Base-by-base conservation (phyloP, 805 yeast species). In the Wickerhamomyces alni region DNA sequence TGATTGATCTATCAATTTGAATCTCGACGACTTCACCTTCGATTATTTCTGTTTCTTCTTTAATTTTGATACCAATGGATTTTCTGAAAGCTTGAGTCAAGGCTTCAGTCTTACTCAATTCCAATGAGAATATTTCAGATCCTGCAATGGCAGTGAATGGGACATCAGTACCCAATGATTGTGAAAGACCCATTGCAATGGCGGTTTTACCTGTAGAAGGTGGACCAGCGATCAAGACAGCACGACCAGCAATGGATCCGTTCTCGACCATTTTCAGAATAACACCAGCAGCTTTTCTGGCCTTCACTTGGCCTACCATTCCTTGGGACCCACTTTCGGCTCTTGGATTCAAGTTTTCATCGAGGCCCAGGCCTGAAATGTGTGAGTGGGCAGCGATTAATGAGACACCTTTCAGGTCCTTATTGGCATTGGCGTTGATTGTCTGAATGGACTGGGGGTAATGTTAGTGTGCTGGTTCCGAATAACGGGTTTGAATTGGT, bases 131-230 rank as follows among this genome's bases (percentile, higher is more conserved):
- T 44, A 93, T 77, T 66, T 93, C 99, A 25, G 95, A 82, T 4
- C 96, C 99, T 9, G 95, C 91, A 61, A 93, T 74, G 9, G 95
- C 87, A 30, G 97, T 91, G 63, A 93, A 93, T 30, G 99, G 99
- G 43, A 93, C 97, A 46, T 64, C 72, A 25, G 55, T 58, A 9
- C 82, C 82, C 50, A 84, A 67, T 38, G 77, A 80, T 58, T 83
- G 89, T 3, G 88, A 74, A 30, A 84, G 70, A 15, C 97, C 99
- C 83, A 88, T 84, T 12, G 99, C 99, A 53, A 93, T 77, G 29
- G 99, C 99, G 3, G 99, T 93, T 63, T 93, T 93, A 63, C 99
- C 99, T 0, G 99, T 93, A 12, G 96, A 87, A 22, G 99, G 99
- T 10, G 98, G 98, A 30, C 99, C 99, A 0, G 99, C 98, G 44